Base-by-base conservation (phyloP, 176 grass and related monocot species). In the Bonia amplexicaulis region DNA sequence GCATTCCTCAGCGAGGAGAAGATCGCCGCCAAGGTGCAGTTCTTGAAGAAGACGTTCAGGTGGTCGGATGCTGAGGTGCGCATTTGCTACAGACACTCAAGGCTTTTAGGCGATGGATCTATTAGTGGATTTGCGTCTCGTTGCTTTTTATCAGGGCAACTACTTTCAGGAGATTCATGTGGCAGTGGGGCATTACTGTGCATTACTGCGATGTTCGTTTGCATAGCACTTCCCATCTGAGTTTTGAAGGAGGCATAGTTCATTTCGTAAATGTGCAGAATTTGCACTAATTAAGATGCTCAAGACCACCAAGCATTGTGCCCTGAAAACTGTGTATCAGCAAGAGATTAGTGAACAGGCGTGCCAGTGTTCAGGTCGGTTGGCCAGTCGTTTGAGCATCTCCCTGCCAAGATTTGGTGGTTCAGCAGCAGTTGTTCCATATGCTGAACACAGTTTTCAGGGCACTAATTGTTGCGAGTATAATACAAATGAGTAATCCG, bases 1-100 rank as follows among this genome's bases (percentile, higher is more conserved):
- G 88, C 80, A 0, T 90, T 86, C 78, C 79, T 80, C 42, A 90
- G 64, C 17, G 48, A 84, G 79, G 86, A 90, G 48, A 93, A 86
- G 79, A 78, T 90, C 16, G 47, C 67, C 2, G 65, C 72, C 0
- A 90, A 90, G 69, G 17, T 85, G 71, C 71, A 80, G 81, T 84
- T 85, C 62, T 29, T 88, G 53, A 86, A 61, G 81, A 77, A 78
- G 72, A 84, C 79, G 2, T 85, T 88, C 2, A 7, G 66, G n/a
- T 95, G 87, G 87, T 90, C 93, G 2, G 85, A 92, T 6, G 74
- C 52, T 7, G 85, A 95, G 70, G 71, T 71, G 27, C 53, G 66
- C 41, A 29, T 87, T 22, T 33, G 31, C 31, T 33, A 64, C 13
- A 31, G 26, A 3, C 19, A 12, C 3, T 60, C 10, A 22, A 64